Base-by-base conservation (phyloP, 768 basidiomycete genomes). In the Royoungia palumana region DNA sequence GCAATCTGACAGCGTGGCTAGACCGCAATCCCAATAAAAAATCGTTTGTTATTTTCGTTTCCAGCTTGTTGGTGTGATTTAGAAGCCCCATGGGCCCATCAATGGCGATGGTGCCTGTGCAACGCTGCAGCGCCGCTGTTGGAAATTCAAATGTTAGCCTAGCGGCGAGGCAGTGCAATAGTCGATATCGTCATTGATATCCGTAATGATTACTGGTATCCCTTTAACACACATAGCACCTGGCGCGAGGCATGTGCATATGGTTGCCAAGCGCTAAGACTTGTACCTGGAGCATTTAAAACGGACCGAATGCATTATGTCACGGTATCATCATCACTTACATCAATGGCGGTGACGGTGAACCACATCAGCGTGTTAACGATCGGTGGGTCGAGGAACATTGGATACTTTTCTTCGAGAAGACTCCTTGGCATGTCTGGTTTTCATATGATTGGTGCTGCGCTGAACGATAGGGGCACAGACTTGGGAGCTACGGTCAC, bases 401-500 rank as follows among this genome's bases (percentile, higher is more conserved):
- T 80, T 49, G 80, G 79, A 0, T 82, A 81, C 63, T 63, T 68
- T 46, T 56, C 79, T 25, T 68, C 78, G 1, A 35, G 77, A 37
- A 66, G 76, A n/a, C 66, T 82, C 7, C 71, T 81, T 11, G 70
- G 79, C 78, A 49, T 22, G 72, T 61, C 16, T 34, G 14, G 20
- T 20, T 10, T 1, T 20, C 2, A 4, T 11, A 20, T 20, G 1
- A 5, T 6, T n/a, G 17, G n/a, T 2, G 0, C 22, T 36, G 36
- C 13, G 7, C 30, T 51, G 37, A 44, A 25, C n/a, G 4, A 25
- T 6, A 9, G 35, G n/a, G 19, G 36, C 12, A 39, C 56, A 87
- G 85, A 70, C 6, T 64, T 72, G 43, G 84, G 85, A 34, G 72
- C 77, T 4, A 80, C 73, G 2, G 80, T 87, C 0, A 83, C 83